Evolutionary conservation across 225 moss, liverwort and hornwort species (phyloP), one percentile per base, ranked within the genome.

Genomic region (Marchantia polymorpha): DNA sequence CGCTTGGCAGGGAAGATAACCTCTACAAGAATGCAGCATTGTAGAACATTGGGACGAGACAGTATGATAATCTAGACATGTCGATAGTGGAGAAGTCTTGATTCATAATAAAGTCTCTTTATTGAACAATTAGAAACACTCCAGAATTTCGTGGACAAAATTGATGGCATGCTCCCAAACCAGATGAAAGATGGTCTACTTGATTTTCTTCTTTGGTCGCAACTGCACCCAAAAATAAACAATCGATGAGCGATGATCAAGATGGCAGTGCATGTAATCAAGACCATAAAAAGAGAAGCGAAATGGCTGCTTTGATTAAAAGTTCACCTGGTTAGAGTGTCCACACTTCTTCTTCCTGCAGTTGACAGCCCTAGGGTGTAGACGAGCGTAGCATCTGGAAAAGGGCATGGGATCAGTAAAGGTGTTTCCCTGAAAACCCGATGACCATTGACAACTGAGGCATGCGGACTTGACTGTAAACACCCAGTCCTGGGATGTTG

Each of bases 311-410:
- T 39, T 2, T 39, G 3, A 39, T 2, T 39, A 5, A 2, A 17
- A 6, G 22, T 17, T 3, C 73, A 83, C 79, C 89, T 93, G 91
- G 83, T 93, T 93, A 78, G 82, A 89, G 83, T 93, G 93, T 63
- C 91, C 91, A 78, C 93, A 93, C 81, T 93, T 93, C 83, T 92
- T 92, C 89, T 93, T 93, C 81, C 91, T 87, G 78, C 93, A 93
- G 59, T 93, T 93, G 66, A 91, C 90, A 56, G 93, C 91, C 58
- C 90, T 88, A 13, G 91, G 93, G 75, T 91, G 93, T 19, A 93
- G 87, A 75, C 93, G 89, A 69, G 91, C 91, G 23, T 92, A 92
- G 79, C 92, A 91, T 86, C 91, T 92, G 76, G 3, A 6, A 8
- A 71, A 5, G 52, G 7, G 7, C 12, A 46, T 22, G 17, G 59